Base-by-base conservation (phyloP, 345 rosid species). In the Populus alba region DNA sequence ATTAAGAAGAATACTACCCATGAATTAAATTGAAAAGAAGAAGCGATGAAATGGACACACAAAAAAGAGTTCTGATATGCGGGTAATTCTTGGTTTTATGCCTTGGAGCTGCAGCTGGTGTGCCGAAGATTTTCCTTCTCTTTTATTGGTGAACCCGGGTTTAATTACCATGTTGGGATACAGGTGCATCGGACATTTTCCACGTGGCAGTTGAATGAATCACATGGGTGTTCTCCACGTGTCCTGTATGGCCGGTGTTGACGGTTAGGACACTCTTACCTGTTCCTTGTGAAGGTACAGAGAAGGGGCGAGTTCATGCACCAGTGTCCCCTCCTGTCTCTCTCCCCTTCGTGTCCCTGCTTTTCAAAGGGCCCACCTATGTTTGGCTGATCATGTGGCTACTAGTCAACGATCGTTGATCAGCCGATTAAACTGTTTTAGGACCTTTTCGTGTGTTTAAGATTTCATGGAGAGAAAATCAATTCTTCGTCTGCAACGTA, bases 181-280 rank as follows among this genome's bases (percentile, higher is more conserved):
- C 45, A 61, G 68, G 29, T 49, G 35, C 12, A 39, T 59, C 72
- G 70, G 75, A 29, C 57, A 59, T 66, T 0, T 12, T 70, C 77
- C 73, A 80, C 74, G 73, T 70, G 79, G 84, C 76, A 25, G 57
- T 8, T 53, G 53, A 75, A 69, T 45, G 69, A 22, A 31, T 80
- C 87, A 83, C 87, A 78, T 83, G 86, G 87, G 71, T 45, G 29
- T 9, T 6, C 59, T 75, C 80, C 87, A 68, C 85, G 86, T 82
- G 82, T 68, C 51, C n/a, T 13, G 0, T 6, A 27, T 13, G 78
- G 81, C 87, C 87, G 83, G 79, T 81, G 63, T 72, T 78, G 87
- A 82, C 88, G 85, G 87, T 85, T 74, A 70, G 73, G 83, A 71
- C 73, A 33, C 75, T 37, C 79, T 51, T 16, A 70, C 51, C 77